Percentiles rank a stretch among this genome's conserved stretches.
phyloP scores from a whole-genome alignment of 495 filamentous ascomycete species.

The Margaritispora aquatica region DNA sequence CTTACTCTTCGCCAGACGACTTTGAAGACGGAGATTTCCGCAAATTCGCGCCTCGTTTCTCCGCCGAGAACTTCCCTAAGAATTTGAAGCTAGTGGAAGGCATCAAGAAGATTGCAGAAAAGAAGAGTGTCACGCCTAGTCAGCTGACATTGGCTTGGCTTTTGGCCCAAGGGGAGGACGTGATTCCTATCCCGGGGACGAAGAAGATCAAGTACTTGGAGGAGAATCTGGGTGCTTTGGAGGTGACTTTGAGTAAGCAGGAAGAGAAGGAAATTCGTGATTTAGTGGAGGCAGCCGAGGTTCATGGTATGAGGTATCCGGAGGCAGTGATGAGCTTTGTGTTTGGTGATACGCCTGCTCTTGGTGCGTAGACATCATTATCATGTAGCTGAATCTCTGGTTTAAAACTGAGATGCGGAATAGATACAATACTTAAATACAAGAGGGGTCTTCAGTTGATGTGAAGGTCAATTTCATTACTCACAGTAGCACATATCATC shows the following conservation, averaged over 20 bases:
- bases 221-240: constrained; percentile 45
- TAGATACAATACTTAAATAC: too few species aligned
- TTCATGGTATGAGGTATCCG: constrained; percentile 29
- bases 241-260: constrained; percentile 35
- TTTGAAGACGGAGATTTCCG: constrained; percentile 40
- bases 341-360: constrained; percentile 20
- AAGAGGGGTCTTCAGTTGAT: too few species aligned
- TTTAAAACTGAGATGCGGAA: too few species aligned
- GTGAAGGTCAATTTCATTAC: too few species aligned
- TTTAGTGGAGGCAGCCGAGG: constrained; percentile 28
- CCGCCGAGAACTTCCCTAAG: constrained; percentile 41
- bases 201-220: constrained; percentile 50
- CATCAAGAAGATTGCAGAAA: constrained; percentile 37
- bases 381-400: too few species aligned
- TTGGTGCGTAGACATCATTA: constrained; percentile 8
- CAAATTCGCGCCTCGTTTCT: constrained; percentile 38
- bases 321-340: constrained; percentile 7
- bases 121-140: constrained; percentile 38
- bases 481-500: too few species aligned
- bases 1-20: constrained; percentile 37
- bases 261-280: constrained; percentile 40
- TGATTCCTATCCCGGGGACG: constrained; percentile 59
- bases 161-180: constrained; percentile 51
- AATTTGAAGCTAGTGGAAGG: constrained; percentile 42
- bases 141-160: constrained; percentile 56